Conservation (phyloP, 2,329 filamentous ascomycete genomes). For the Claviceps paspali region DNA sequence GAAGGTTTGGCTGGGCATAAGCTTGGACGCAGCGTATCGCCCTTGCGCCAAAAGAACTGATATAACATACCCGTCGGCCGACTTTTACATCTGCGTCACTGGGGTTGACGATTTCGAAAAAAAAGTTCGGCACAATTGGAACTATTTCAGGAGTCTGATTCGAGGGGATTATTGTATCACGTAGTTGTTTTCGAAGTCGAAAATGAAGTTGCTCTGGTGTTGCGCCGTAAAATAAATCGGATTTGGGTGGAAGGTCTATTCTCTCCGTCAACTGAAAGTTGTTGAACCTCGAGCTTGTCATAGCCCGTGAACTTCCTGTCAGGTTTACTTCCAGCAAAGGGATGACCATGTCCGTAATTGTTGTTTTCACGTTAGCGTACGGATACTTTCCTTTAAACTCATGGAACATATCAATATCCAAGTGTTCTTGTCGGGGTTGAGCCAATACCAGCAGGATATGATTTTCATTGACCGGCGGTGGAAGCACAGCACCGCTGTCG, state of each 20-base stretch:
- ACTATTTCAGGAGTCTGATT: slow-evolving; percentile 1
- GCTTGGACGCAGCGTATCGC: slow-evolving; percentile 19
- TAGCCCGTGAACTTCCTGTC: no score
- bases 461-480: neutral
- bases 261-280: no score
- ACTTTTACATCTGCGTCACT: slow-evolving; percentile 15
- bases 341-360: no score
- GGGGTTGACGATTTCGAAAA: slow-evolving; percentile 23
- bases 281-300: no score
- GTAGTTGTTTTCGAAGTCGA: neutral
- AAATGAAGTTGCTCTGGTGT: slow-evolving; percentile 7
- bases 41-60: slow-evolving; percentile 22
- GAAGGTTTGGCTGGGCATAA: slow-evolving; percentile 10
- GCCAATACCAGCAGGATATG: no score
- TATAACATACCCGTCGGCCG: slow-evolving; percentile 19
- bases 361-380: no score
- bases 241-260: no score
- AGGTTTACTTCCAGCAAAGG: no score
- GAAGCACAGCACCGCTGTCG: no score
- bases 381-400: no score
- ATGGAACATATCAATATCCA: no score
- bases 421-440: no score
- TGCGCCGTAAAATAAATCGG: slow-evolving; percentile 24
- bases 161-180: neutral
- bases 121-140: slow-evolving; percentile 25